These are phyloP conservation scores for Clavaria fumosa DNA, from an alignment of 768 basidiomycete species.

Conservation along the genomic window DNA sequence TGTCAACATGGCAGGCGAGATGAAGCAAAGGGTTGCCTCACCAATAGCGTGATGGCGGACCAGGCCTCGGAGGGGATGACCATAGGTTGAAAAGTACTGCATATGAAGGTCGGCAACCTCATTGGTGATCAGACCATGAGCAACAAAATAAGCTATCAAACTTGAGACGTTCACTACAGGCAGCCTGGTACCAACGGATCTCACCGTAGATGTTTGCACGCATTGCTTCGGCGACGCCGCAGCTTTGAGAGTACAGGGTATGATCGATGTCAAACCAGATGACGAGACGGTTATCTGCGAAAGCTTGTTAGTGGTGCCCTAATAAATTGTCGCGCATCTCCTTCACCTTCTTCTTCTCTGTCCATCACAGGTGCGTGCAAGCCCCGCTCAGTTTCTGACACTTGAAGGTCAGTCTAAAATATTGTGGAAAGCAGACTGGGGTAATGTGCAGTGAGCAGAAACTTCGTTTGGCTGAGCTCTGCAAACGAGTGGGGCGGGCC, in stretches of 20 bases:
- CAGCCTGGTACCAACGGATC: constrained; percentile 5
- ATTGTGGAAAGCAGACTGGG: too few relatives aligned
- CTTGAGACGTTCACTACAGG: background rate
- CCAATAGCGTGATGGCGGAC: constrained; percentile 64
- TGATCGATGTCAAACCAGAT: constrained; percentile 85
- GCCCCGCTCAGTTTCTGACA: too few relatives aligned
- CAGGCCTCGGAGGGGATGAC: constrained; percentile 68
- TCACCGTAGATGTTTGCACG: constrained; percentile 61
- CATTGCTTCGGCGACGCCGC: constrained; percentile 68
- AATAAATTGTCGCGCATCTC: too few relatives aligned
- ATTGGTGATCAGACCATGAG: constrained; percentile 48
- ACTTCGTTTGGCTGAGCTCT: too few relatives aligned
- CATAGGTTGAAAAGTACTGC: constrained; percentile 67
- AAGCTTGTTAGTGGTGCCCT: background rate
- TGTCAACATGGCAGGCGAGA: background rate
- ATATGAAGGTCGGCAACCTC: constrained; percentile 56
- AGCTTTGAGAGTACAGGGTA: constrained; percentile 66
- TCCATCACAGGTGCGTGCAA: too few relatives aligned
- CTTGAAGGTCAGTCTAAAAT: too few relatives aligned
- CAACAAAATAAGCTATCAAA: constrained; percentile 53
- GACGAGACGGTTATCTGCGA: constrained; percentile 37
- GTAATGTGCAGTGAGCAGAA: too few relatives aligned
- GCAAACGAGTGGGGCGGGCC: too few relatives aligned
- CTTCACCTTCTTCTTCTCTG: too few relatives aligned
- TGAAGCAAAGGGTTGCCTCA: constrained; percentile 16